These are phyloP conservation scores for Fusarium transvaalense DNA, from an alignment of 2,329 filamentous ascomycete genomes.

Conservation along the genomic window DNA sequence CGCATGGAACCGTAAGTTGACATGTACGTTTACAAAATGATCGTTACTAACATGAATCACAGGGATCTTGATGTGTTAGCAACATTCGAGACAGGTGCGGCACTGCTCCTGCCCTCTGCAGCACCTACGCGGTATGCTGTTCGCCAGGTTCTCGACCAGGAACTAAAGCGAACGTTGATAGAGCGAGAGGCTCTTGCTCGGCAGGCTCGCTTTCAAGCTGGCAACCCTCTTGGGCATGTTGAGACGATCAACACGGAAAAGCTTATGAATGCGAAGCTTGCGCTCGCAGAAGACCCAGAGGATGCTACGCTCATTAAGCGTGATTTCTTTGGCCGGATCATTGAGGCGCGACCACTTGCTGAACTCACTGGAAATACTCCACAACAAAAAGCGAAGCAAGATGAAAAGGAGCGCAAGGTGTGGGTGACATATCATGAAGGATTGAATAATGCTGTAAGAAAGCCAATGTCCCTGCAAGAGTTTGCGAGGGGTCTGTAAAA, in stretches of 20 bases:
- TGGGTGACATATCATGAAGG: conserved; percentile 95
- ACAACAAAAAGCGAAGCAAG: conserved; percentile 48
- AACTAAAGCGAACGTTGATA: conserved; percentile 80
- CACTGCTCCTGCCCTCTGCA: conserved; percentile 67
- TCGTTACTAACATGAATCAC: conserved; percentile 21
- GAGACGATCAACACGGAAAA: conserved; percentile 54
- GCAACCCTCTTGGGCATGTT: conserved; percentile 47
- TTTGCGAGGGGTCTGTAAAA: conserved; percentile 74
- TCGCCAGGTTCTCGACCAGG: conserved; percentile 91
- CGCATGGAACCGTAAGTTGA: conserved; percentile 89
- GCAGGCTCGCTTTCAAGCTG: conserved; percentile 73
- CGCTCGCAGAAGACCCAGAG: conserved; percentile 51
- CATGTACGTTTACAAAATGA: background rate
- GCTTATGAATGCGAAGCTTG: conserved; percentile 50
- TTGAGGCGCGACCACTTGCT: conserved; percentile 60
- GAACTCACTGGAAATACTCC: conserved; percentile 57
- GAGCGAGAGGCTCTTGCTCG: conserved; percentile 75
- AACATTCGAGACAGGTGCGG: conserved; percentile 76
- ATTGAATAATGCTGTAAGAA: conserved; percentile 90
- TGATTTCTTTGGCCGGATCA: conserved; percentile 87
- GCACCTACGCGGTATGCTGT: conserved; percentile 91
- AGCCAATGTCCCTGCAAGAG: conserved; percentile 84
- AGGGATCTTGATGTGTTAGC: conserved; percentile 82
- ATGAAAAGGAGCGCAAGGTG: conserved; percentile 69
- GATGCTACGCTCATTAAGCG: conserved; percentile 67